Conservation (phyloP, 2,329 filamentous ascomycete species). For the Trichoderma oligosporum region DNA sequence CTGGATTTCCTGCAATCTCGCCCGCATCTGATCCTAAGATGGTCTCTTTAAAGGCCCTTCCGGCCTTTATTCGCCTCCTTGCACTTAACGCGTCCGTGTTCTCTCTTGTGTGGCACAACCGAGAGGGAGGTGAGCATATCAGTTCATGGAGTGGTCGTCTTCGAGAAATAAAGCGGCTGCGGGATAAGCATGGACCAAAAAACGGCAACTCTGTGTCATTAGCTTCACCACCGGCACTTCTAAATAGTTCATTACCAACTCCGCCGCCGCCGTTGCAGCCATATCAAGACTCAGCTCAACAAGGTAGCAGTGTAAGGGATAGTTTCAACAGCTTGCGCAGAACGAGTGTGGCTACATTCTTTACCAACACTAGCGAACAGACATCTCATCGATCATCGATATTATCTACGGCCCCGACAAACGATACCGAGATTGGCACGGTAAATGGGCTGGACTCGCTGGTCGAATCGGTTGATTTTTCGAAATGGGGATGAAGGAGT, state of each 20-base stretch:
- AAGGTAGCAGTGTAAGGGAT: conserved; percentile 52
- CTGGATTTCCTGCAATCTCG: conserved; percentile 87
- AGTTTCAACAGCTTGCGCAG: conserved; percentile 58
- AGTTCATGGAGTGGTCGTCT: conserved; percentile 88
- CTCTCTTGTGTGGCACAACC: conserved; percentile 79
- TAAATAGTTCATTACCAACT: conserved; percentile 25
- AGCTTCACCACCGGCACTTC: conserved; percentile 30
- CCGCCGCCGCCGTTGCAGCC: conserved; percentile 24
- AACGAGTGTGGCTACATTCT: conserved; percentile 63
- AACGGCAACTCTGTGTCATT: conserved; percentile 25
- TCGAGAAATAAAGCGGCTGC: conserved; percentile 76
- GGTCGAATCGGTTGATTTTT: conserved; percentile 39
- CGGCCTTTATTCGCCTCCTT: conserved; percentile 80
- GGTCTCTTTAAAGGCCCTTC: conserved; percentile 75
- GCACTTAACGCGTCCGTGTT: conserved; percentile 94
- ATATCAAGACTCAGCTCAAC: conserved; percentile 34
- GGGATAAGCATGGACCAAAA: conserved; percentile 61
- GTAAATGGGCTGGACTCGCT: conserved; percentile 30
- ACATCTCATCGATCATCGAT: conserved; percentile 57
- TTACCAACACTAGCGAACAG: conserved; percentile 54
- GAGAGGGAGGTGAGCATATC: conserved; percentile 74
- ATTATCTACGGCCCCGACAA: conserved; percentile 50
- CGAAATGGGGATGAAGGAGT: conserved; percentile 35
- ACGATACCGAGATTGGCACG: conserved; percentile 50
- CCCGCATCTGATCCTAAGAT: conserved; percentile 87